phyloP scores from a whole-genome alignment of 352 stramenopile species.

The Phytophthora sp. region DNA sequence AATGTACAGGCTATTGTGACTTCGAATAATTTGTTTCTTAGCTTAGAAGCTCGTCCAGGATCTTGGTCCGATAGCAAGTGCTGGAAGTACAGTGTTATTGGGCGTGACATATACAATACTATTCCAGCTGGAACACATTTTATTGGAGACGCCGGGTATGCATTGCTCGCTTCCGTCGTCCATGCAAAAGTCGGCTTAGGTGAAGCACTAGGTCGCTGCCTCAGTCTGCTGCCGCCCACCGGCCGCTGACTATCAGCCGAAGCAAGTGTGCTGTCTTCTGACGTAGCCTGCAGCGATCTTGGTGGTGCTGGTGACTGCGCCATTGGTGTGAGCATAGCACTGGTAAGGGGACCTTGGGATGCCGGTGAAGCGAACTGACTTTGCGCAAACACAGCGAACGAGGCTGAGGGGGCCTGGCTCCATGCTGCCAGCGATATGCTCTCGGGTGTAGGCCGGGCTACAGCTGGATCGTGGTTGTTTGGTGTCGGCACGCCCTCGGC shows the following conservation, averaged over 20 bases:
- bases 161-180: no score
- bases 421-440: not conserved
- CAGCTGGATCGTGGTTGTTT: not conserved
- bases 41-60: no score
- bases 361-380: not conserved
- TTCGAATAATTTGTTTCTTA: no score
- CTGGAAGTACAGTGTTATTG: no score
- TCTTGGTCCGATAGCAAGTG: no score
- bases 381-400: not conserved
- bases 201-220: not conserved
- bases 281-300: not conserved
- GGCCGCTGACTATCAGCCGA: not conserved
- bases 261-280: not conserved
- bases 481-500: not conserved
- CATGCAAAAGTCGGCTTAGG: no score
- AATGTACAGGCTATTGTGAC: no score
- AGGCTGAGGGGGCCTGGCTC: not conserved
- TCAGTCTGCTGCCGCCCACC: not conserved
- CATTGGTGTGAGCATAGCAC: not conserved
- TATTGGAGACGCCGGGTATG: no score
- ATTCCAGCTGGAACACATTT: no score
- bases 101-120: no score
- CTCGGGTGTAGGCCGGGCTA: no score
- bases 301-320: not conserved
- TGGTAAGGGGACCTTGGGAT: not conserved